phyloP scores from a whole-genome alignment of 2,329 filamentous ascomycete genomes.

The Aspergillus fumigatus region DNA sequence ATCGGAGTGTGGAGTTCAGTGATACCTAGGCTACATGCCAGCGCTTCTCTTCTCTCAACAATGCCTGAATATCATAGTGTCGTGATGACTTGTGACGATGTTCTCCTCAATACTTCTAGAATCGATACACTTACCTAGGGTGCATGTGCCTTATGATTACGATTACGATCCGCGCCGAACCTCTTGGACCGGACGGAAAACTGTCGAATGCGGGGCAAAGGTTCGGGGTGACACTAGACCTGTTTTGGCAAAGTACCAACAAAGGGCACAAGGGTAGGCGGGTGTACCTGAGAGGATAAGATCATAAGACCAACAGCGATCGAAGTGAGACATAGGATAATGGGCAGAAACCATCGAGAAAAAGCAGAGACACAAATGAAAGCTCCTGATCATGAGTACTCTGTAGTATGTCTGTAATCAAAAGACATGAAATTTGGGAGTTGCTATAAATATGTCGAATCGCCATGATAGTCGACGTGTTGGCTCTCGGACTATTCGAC shows the following conservation, averaged over 20 bases:
- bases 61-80: background rate
- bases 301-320: background rate
- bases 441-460: conserved; percentile 3
- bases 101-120: background rate
- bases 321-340: background rate
- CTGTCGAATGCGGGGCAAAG: conserved; percentile 17
- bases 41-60: background rate
- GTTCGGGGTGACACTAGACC: conserved; percentile 14
- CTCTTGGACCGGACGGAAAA: background rate
- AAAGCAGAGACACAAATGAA: background rate
- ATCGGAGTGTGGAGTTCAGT: background rate
- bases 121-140: background rate
- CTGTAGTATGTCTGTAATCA: background rate
- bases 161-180: background rate
- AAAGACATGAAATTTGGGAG: background rate
- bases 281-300: background rate
- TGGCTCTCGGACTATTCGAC: conserved; percentile 15
- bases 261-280: background rate
- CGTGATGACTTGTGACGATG: background rate
- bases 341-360: background rate
- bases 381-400: background rate
- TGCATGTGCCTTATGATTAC: background rate
- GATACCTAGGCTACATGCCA: background rate
- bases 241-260: conserved; percentile 17
- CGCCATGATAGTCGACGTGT: conserved; percentile 2